These are phyloP conservation scores for Sphagnum fallax DNA, from an alignment of 228 moss, liverwort and hornwort genomes.

Conservation along the genomic window DNA sequence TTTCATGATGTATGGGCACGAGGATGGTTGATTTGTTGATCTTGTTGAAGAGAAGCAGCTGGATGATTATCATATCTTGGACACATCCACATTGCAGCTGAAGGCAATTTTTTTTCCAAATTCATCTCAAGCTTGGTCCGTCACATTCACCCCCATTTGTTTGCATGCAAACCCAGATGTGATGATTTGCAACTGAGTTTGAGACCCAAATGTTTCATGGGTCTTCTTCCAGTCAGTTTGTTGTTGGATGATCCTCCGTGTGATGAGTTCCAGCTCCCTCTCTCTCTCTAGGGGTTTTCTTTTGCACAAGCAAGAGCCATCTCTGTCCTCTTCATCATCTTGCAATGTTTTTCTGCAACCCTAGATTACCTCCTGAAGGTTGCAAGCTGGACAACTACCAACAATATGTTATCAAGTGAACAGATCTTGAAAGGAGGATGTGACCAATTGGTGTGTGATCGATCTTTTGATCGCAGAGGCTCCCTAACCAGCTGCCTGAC, in stretches of 20 bases:
- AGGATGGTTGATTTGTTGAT: conserved; percentile 67
- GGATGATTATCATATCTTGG: conserved; percentile 85
- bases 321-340: no score
- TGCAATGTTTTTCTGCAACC: not conserved
- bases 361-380: not conserved
- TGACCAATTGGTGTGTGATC: no score
- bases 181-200: not conserved
- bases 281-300: no score
- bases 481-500: conserved; percentile 60
- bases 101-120: conserved; percentile 26
- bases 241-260: no score
- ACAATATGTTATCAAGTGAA: no score
- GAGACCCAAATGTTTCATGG: not conserved
- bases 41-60: conserved; percentile 66
- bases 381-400: no score
- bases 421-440: no score
- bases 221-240: not conserved
- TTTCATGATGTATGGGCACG: conserved; percentile 68
- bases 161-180: not conserved
- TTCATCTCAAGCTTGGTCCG: not conserved
- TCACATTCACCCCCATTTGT: not conserved
- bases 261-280: no score
- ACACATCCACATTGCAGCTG: conserved; percentile 64
- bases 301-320: no score
- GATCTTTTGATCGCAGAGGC: conserved; percentile 27